phyloP scores from a whole-genome alignment of 1,284 basidiomycete species.

The Boletus sp. region DNA sequence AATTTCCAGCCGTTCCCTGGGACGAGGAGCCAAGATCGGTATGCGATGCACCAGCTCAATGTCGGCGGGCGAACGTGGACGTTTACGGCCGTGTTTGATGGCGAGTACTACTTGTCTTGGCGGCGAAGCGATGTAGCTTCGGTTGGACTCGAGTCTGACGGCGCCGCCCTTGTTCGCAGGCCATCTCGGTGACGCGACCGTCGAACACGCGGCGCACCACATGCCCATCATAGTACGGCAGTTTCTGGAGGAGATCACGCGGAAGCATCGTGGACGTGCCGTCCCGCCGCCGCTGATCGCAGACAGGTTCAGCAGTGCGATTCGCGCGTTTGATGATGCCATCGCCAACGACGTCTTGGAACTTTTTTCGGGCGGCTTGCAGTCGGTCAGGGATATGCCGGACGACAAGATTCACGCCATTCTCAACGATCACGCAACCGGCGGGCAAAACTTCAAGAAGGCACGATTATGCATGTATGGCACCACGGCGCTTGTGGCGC shows the following conservation, averaged over 20 bases:
- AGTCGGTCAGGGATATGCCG: conserved; percentile 44
- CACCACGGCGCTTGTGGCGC: conserved; percentile 64
- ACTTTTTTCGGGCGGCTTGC: conserved; percentile 55
- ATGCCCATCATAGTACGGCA: conserved; percentile 63
- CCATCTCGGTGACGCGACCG: conserved; percentile 65
- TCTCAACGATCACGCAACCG: conserved; percentile 57
- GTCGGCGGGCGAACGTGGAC: conserved; percentile 56
- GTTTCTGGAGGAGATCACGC: conserved; percentile 45
- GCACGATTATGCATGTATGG: conserved; percentile 68
- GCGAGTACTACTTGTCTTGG: conserved; percentile 40
- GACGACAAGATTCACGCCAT: conserved; percentile 52
- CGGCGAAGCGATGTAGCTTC: background rate
- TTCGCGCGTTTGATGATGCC: conserved; percentile 60
- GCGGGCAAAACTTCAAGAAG: conserved; percentile 59
- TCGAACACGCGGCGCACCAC: conserved; percentile 62
- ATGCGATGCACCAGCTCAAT: conserved; percentile 53
- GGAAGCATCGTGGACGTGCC: conserved; percentile 33
- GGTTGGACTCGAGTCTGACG: conserved; percentile 1
- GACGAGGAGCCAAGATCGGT: conserved; percentile 54
- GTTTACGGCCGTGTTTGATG: conserved; percentile 67
- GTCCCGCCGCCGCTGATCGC: conserved; percentile 46
- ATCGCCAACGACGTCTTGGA: conserved; percentile 61
- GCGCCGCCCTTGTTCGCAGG: conserved; percentile 35
- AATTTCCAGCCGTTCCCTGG: conserved; percentile 59
- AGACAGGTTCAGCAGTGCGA: conserved; percentile 50